Percentiles rank a stretch among this genome's conserved stretches.
Evolutionary conservation across 73 alveolate species (phyloP).

Genomic region (Effrenium voratum): DNA sequence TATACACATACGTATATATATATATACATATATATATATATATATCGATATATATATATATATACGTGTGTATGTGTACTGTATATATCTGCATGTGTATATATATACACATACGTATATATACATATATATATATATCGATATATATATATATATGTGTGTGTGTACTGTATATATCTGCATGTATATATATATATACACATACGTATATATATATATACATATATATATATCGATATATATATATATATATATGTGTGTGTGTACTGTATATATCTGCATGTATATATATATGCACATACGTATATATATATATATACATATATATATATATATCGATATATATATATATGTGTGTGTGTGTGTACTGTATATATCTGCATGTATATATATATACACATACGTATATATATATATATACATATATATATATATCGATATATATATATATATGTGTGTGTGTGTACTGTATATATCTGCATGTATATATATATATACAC

Average conservation of each 20-base stretch:
- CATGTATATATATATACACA: neutral
- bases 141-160: neutral
- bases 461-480: neutral
- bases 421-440: neutral
- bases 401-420: neutral
- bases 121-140: neutral
- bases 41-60: neutral
- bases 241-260: neutral
- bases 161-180: neutral
- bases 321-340: neutral
- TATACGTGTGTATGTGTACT: neutral
- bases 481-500: too few species aligned
- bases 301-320: neutral
- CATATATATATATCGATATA: neutral
- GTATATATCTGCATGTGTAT: neutral
- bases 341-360: neutral
- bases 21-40: too few species aligned
- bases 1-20: too few species aligned
- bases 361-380: neutral
- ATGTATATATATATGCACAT: neutral
- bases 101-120: neutral
- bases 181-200: too few species aligned
- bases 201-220: neutral
- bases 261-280: neutral
- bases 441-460: neutral